These are phyloP conservation scores for Talaromyces borbonicus DNA, from an alignment of 495 filamentous ascomycete genomes.

Conservation along the genomic window DNA sequence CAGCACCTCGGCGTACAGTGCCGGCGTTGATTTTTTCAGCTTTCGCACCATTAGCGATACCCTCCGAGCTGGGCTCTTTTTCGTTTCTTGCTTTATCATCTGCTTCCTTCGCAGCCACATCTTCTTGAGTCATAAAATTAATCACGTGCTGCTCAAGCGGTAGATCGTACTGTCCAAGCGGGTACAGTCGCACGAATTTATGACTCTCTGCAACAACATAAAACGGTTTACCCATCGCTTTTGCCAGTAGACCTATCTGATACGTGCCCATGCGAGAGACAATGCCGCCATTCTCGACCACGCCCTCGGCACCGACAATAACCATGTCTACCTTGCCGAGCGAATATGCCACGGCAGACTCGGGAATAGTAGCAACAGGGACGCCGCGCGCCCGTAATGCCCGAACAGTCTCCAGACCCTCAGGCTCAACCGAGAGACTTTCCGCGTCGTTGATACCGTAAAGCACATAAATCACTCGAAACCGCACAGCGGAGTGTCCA, in stretches of 20 bases:
- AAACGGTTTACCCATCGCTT: slow-evolving; percentile 67
- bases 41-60: slow-evolving; percentile 6
- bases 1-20: slow-evolving; percentile 33
- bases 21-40: not conserved
- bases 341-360: slow-evolving; percentile 74
- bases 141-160: slow-evolving; percentile 67
- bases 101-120: slow-evolving; percentile 30
- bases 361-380: slow-evolving; percentile 73
- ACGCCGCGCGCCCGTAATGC: slow-evolving; percentile 64
- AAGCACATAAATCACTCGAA: slow-evolving; percentile 77
- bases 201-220: slow-evolving; percentile 92
- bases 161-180: slow-evolving; percentile 67
- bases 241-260: slow-evolving; percentile 77
- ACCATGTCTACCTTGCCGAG: slow-evolving; percentile 72
- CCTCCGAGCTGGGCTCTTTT: slow-evolving; percentile 10
- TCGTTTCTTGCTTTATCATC: slow-evolving; percentile 10
- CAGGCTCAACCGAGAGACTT: slow-evolving; percentile 32
- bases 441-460: slow-evolving; percentile 24
- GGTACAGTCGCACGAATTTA: slow-evolving; percentile 81
- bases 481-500: slow-evolving; percentile 49
- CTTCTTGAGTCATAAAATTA: slow-evolving; percentile 50
- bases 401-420: slow-evolving; percentile 53
- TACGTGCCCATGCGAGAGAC: slow-evolving; percentile 86
- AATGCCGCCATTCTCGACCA: slow-evolving; percentile 88
- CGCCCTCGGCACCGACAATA: slow-evolving; percentile 87